Evolutionary conservation across 2,329 filamentous ascomycete species (phyloP).

Genomic region (Seiridium unicorne): DNA sequence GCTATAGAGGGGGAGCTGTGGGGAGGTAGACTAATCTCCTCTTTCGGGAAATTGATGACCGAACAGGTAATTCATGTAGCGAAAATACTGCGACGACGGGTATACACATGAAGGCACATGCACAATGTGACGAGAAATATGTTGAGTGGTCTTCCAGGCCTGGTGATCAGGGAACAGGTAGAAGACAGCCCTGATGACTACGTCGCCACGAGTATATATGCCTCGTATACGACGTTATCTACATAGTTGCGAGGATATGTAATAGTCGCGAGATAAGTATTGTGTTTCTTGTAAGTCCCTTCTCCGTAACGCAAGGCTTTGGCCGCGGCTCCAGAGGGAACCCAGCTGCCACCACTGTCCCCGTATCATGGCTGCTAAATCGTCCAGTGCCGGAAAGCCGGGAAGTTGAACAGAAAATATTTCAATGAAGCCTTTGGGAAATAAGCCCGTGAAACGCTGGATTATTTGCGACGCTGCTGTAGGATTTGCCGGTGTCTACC

Average conservation of each 20-base stretch:
- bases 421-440: conserved; percentile 69
- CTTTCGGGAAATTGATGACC: too few species aligned
- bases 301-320: conserved; percentile 67
- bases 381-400: conserved; percentile 63
- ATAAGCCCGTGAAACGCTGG: conserved; percentile 60
- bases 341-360: conserved; percentile 36
- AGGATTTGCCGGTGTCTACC: conserved; percentile 69
- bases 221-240: conserved; percentile 55
- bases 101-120: too few species aligned
- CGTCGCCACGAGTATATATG: conserved; percentile 55
- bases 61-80: too few species aligned
- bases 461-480: conserved; percentile 59
- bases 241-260: conserved; percentile 60
- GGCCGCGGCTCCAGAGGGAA: conserved; percentile 52
- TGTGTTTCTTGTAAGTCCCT: conserved; percentile 58
- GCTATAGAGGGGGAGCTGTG: too few species aligned
- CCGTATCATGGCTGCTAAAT: conserved; percentile 42
- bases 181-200: conserved; percentile 62
- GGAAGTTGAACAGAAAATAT: conserved; percentile 66
- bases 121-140: conserved; percentile 57
- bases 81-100: too few species aligned
- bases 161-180: conserved; percentile 60
- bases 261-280: conserved; percentile 56
- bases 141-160: conserved; percentile 58
- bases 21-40: too few species aligned